Evolutionary conservation across 2,329 filamentous ascomycete species (phyloP).

Genomic region (Fusarium illudens): DNA sequence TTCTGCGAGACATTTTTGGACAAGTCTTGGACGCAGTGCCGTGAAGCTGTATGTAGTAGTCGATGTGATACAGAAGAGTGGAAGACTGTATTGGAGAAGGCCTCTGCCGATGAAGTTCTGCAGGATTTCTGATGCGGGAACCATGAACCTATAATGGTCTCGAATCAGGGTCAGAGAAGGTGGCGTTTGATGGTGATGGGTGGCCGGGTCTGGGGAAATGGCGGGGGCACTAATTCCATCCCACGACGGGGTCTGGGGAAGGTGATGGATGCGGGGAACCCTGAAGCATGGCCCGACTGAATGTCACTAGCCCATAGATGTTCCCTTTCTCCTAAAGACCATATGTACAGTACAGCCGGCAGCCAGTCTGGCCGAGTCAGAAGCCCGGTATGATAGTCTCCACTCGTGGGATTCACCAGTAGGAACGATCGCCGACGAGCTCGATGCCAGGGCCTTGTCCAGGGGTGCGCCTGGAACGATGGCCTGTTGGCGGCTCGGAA

Average conservation of each 20-base stretch:
- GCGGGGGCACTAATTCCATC: neutral
- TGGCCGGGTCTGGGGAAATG: neutral
- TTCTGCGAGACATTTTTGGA: conserved; percentile 16
- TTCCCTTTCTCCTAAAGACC: neutral
- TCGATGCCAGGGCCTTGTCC: neutral
- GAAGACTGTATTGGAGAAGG: neutral
- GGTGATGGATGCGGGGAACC: neutral
- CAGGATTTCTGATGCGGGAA: neutral
- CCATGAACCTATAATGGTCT: neutral
- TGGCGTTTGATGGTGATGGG: neutral
- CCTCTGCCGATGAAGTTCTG: neutral
- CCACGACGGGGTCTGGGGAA: neutral
- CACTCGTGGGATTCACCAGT: neutral
- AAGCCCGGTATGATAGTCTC: neutral
- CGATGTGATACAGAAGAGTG: neutral
- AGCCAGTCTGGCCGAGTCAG: neutral
- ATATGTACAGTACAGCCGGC: neutral
- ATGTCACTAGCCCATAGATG: neutral
- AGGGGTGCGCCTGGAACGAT: neutral
- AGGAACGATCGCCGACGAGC: conserved; percentile 24
- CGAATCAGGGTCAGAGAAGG: neutral
- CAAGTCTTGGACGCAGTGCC: neutral
- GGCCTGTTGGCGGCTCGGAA: neutral
- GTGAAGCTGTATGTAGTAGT: neutral
- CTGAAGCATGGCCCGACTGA: neutral